Percentiles rank a stretch among this genome's conserved stretches.
Conservation (phyloP, 83 land plant genomes). For the Diphasiastrum complanatum region DNA sequence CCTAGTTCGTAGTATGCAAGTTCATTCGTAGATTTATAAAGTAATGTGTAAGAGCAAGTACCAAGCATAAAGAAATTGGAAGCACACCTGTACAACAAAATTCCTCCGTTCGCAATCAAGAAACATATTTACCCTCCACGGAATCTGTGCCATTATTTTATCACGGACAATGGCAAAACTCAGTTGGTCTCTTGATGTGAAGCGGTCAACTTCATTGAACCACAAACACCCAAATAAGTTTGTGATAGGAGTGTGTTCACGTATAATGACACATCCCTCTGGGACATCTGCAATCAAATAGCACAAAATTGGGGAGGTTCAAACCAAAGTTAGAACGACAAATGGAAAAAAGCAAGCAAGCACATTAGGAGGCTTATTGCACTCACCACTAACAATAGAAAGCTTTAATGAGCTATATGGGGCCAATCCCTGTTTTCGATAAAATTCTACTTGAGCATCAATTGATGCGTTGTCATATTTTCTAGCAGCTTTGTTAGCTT, state of each 20-base stretch:
- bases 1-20: no score
- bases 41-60: no score
- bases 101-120: conserved; percentile 89
- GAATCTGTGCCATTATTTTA: conserved; percentile 49
- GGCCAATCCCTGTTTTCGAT: conserved; percentile 18
- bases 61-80: no score
- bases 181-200: conserved; percentile 88
- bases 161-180: conserved; percentile 91
- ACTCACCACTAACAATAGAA: conserved; percentile 10
- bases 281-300: conserved; percentile 56
- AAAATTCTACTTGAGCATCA: conserved; percentile 71
- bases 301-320: neutral
- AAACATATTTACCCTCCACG: conserved; percentile 74
- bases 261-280: conserved; percentile 86
- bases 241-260: conserved; percentile 95
- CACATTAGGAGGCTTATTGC: no score
- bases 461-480: conserved; percentile 74
- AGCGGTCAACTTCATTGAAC: conserved; percentile 97
- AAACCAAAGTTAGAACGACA: no score
- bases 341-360: no score
- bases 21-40: no score
- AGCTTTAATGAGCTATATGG: conserved; percentile 2
- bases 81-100: conserved; percentile 80
- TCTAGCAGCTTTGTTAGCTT: conserved; percentile 67
- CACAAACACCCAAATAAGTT: conserved; percentile 92